Evolutionary conservation across 192 early-diverging fungal genomes (phyloP), one percentile per base, ranked within the genome.

Genomic region (Entomortierella parvispora): DNA sequence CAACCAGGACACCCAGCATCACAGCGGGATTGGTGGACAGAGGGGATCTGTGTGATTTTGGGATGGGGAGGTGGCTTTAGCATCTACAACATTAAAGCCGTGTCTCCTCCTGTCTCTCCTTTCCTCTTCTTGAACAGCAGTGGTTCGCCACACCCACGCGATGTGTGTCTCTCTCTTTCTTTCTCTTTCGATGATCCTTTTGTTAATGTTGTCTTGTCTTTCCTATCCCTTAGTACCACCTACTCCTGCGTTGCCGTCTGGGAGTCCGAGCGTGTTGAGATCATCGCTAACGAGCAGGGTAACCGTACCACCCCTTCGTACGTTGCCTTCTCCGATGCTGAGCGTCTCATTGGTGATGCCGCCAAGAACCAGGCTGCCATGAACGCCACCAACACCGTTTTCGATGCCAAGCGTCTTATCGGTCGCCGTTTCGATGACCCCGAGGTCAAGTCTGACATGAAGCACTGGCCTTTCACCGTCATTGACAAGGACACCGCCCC

Each of bases 311-410:
- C 93, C 49, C 93, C 93, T 65, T 95, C 93, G 61, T 93, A 93
- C 53, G 93, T 95, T 47, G 93, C 93, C 57, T 94, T 94, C 85
- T 82, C 89, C 49, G 92, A 90, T 65, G 81, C 53, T 65, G 93
- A 93, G 83, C 92, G 92, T 79, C 87, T 93, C 65, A 86, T 94
- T 52, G 93, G 93, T 82, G 93, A 94, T 74, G 91, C 93, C 46
- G 93, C 93, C 82, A 94, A 94, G 90, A 94, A 94, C 86, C 93
- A 94, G 84, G 89, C 90, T 56, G 91, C 91, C 58, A 91, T 93
- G 88, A 94, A 95, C 89, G 93, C 93, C 80, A 91, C 89, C 84
- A 93, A 94, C 85, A 93, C 92, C 47, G 90, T 94, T 60, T 94
- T 93, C 77, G 93, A 93, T 80, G 92, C 92, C 81, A 94, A 93